Evolutionary conservation across 2,329 filamentous ascomycete genomes (phyloP), one percentile per base, ranked within the genome.

Genomic region (Myriosclerotinia curreyana): DNA sequence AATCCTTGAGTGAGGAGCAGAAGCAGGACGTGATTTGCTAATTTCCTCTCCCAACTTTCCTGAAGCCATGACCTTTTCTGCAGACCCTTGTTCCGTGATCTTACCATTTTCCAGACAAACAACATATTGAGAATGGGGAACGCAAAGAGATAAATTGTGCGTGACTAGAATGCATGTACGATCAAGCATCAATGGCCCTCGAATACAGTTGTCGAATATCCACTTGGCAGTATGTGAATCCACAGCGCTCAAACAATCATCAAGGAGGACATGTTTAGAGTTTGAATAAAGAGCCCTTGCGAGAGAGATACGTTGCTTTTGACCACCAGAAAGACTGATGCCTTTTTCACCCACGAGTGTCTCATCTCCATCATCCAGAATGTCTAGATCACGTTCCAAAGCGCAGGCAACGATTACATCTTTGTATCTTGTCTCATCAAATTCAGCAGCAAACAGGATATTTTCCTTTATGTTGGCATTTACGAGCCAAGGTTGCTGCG

Each of bases 181-280:
- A 73, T 87, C 83, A 65, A 83, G 79, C 95, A 99, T 98, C 60
- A 99, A 78, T 7, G 91, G 90, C 2, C 95, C 95, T 71, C 88
- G 88, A 68, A 99, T 88, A 66, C 93, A 96, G 76, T 96, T 90
- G 74, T 89, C 90, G 78, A 98, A 98, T 69, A 99, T 98, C 88
- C 96, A 97, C 76, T 97, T 96, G 2, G 93, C 93, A 0, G 95
- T 98, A 72, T 99, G 95, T 4, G 95, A 96, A 76, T 99, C 95
- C 42, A 99, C 95, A 36, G 95, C 95, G 74, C 93, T 97, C 51
- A 99, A 82, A 68, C 96, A 96, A 76, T 99, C 95, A 73, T 99
- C 95, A 58, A 99, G 82, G 14, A 99, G 83, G 20, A 99, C 79
- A 75, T 98, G 94, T 61, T 88, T 89, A 7, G 93, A 96, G 76